Evolutionary conservation across 2,329 filamentous ascomycete genomes (phyloP).

Genomic region (Dichotomopilus funicola): DNA sequence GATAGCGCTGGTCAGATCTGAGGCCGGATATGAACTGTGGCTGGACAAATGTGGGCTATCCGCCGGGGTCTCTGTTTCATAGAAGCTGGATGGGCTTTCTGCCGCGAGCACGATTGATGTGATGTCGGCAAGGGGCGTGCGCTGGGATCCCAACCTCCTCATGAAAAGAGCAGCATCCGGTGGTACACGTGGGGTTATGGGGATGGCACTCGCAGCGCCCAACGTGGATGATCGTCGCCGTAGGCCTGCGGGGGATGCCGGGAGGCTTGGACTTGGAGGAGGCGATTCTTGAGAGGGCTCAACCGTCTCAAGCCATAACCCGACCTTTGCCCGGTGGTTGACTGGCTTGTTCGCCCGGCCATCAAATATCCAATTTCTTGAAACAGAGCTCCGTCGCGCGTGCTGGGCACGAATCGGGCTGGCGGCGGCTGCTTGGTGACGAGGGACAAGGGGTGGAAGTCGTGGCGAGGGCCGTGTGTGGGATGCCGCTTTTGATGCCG

Average conservation of each 20-base stretch:
- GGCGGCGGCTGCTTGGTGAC: background rate
- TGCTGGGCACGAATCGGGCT: background rate
- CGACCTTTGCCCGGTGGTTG: background rate
- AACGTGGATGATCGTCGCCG: background rate
- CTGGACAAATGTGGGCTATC: no score
- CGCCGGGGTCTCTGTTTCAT: no score
- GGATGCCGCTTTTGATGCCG: background rate
- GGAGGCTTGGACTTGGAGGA: background rate
- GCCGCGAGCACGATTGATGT: no score
- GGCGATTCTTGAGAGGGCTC: background rate
- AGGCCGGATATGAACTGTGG: background rate
- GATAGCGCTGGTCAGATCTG: conserved; percentile 5
- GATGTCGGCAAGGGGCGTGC: no score
- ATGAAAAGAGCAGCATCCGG: no score
- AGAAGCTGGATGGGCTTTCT: no score
- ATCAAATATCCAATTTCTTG: background rate
- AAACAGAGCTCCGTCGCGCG: background rate
- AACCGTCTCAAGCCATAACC: conserved; percentile 5
- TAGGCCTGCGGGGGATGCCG: background rate
- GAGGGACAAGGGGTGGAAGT: background rate
- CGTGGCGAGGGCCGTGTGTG: background rate
- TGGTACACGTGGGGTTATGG: background rate
- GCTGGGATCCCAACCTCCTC: no score
- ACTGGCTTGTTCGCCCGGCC: conserved; percentile 3
- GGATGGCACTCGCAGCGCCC: background rate